Percentiles rank a stretch among this genome's conserved stretches.
phyloP scores from a whole-genome alignment of 805 yeast genomes.

The Wickerhamiella dianesei region DNA sequence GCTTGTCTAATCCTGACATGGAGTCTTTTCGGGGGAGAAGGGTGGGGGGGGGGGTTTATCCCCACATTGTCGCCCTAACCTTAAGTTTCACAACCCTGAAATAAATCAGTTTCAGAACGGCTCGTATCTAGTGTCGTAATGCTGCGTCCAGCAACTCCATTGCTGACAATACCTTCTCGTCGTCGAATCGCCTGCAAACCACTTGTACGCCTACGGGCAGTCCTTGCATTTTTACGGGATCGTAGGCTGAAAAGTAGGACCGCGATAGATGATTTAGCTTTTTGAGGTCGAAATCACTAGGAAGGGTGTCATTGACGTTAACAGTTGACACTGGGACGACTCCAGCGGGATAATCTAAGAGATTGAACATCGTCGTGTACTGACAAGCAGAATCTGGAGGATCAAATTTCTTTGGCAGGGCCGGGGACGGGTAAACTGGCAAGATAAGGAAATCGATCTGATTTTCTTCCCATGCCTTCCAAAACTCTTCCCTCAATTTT shows the following conservation, averaged over 20 bases:
- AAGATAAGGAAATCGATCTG: slow-evolving; percentile 28
- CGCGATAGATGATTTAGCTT: slow-evolving; percentile 30
- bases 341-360: slow-evolving; percentile 42
- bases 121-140: too few species aligned
- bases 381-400: slow-evolving; percentile 27
- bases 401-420: slow-evolving; percentile 26
- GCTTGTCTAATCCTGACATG: too few species aligned
- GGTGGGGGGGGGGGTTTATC: too few species aligned
- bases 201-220: slow-evolving; percentile 56
- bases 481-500: slow-evolving; percentile 24
- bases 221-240: slow-evolving; percentile 32
- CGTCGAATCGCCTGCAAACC: slow-evolving; percentile 45
- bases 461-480: slow-evolving; percentile 24
- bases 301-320: slow-evolving; percentile 28
- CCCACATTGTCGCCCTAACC: too few species aligned
- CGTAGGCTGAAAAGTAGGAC: slow-evolving; percentile 32
- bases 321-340: slow-evolving; percentile 45
- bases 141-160: slow-evolving; percentile 29
- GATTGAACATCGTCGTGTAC: slow-evolving; percentile 43
- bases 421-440: slow-evolving; percentile 31
- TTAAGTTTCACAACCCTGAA: too few species aligned
- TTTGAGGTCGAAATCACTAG: slow-evolving; percentile 19
- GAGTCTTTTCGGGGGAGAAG: too few species aligned
- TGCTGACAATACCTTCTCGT: slow-evolving; percentile 44
- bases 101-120: too few species aligned